Base-by-base conservation (phyloP, 805 yeast species). In the Geotrichum ghanense region DNA sequence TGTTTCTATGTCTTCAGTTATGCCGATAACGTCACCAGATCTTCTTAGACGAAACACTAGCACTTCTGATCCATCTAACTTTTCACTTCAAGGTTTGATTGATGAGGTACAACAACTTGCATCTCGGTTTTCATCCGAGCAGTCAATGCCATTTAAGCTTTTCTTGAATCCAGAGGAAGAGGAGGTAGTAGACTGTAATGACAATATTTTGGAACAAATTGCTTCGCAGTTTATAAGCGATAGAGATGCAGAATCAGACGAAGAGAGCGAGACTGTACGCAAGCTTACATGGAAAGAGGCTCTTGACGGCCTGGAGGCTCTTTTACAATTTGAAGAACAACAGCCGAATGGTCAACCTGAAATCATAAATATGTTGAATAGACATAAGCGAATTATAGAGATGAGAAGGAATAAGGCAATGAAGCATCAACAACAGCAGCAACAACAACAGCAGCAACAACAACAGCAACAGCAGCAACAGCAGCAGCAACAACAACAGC, bases 301-400 rank as follows among this genome's bases (percentile, higher is more conserved):
- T 6, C 17, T 31, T 16, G 37, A 31, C 16, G 37, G 37, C 5
- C 14, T 31, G 16, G 37, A 31, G 12, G 37, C 37, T 31, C 17
- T 31, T 6, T 12, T 31, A 12, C 37, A 31, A n/a, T 31, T 31
- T 31, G 37, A 31, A n/a, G 37, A 31, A 31, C 37, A 31, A 31
- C 37, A 31, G 37, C 37, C 37, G 12, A 31, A 31, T 31, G 37
- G 37, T 5, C 37, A 31, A 31, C 37, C 37, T n/a, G 37, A 31
- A 31, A 31, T 31, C 14, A 31, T 31, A 16, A 31, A 31, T 31
- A 31, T 31, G 37, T 19, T 31, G 10, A 31, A 31, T 19, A 31
- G 16, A 31, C 37, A 31, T n/a, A 31, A 31, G 37, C 37, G 37
- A 5, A 19, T 31, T 6, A 31, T 31, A 10, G 37, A 31, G 14